These are phyloP conservation scores for Hura crepitans DNA, from an alignment of 441 rosid species.

Conservation along the genomic window DNA sequence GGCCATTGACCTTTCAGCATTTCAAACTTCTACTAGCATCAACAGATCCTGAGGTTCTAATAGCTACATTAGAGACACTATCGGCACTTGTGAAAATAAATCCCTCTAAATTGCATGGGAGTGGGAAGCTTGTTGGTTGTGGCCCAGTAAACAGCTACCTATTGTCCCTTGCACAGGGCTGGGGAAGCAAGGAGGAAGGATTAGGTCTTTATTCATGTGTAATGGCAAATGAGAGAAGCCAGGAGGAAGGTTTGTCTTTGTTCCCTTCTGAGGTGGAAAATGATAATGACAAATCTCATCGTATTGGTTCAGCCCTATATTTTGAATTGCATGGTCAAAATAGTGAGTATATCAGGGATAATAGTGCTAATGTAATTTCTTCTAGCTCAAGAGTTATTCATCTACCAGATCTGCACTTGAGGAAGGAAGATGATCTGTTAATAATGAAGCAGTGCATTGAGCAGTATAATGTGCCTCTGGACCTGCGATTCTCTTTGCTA, in stretches of 20 bases:
- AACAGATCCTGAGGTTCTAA: constrained; percentile 91
- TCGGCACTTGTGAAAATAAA: constrained; percentile 85
- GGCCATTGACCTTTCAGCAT: constrained; percentile 50
- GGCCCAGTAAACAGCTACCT: constrained; percentile 78
- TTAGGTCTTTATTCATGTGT: constrained; percentile 91
- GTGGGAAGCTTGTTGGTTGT: constrained; percentile 84
- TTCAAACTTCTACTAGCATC: constrained; percentile 91
- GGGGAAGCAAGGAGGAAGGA: constrained; percentile 99
- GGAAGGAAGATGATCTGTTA: constrained; percentile 79
- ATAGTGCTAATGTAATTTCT: constrained; percentile 29
- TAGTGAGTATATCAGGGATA: constrained; percentile 41
- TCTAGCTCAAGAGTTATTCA: constrained; percentile 59
- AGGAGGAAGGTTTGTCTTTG: constrained; percentile 78
- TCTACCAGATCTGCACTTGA: constrained; percentile 75
- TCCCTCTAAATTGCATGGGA: constrained; percentile 84
- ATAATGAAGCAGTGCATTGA: constrained; percentile 86
- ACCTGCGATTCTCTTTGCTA: constrained; percentile 77
- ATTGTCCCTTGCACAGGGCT: constrained; percentile 90
- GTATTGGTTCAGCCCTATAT: constrained; percentile 88
- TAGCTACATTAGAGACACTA: constrained; percentile 85
- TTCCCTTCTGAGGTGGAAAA: constrained; percentile 75
- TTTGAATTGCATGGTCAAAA: constrained; percentile 77
- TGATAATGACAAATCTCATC: constrained; percentile 57
- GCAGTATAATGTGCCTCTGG: constrained; percentile 65
- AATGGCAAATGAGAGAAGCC: constrained; percentile 80